Percentiles rank a stretch among this genome's conserved stretches.
Evolutionary conservation across 1,139 yeast genomes (phyloP).

Genomic region (Suhomyces maxii): DNA sequence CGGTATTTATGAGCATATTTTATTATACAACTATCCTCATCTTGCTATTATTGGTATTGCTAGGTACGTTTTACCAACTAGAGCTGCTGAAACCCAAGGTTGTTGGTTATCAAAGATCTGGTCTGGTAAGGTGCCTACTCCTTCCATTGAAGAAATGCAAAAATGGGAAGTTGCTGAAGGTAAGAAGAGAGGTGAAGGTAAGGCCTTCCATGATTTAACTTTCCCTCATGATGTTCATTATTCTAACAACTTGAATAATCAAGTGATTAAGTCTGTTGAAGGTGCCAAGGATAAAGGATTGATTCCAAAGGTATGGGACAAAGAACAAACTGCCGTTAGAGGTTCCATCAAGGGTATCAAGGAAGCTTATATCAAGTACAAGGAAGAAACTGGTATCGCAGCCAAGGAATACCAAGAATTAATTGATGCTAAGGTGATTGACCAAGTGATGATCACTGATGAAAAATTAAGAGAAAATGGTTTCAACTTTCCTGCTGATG

Average conservation of each 20-base stretch:
- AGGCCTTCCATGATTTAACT: conserved; percentile 43
- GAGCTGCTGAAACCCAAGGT: conserved; percentile 60
- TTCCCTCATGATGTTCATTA: conserved; percentile 53
- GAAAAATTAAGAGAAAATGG: conserved; percentile 19
- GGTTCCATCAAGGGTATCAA: conserved; percentile 35
- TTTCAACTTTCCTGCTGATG: conserved; percentile 12
- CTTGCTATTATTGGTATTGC: conserved; percentile 55
- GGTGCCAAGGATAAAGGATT: conserved; percentile 24
- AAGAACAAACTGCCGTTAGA: conserved; percentile 32
- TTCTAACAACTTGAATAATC: conserved; percentile 36
- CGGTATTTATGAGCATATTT: conserved; percentile 53
- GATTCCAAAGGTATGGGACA: conserved; percentile 40
- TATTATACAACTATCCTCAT: conserved; percentile 56
- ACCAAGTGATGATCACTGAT: conserved; percentile 19
- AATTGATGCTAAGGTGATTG: conserved; percentile 24
- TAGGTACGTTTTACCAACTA: conserved; percentile 56
- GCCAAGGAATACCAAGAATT: conserved; percentile 35
- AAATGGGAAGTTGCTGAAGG: conserved; percentile 38
- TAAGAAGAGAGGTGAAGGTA: conserved; percentile 36
- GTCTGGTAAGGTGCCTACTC: conserved; percentile 46
- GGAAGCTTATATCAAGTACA: conserved; percentile 36
- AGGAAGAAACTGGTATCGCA: conserved; percentile 26
- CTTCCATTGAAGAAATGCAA: conserved; percentile 41
- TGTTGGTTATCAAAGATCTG: conserved; percentile 57
- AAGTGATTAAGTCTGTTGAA: conserved; percentile 31